phyloP scores from a whole-genome alignment of 805 yeast genomes.

The Candida ponderosae region DNA sequence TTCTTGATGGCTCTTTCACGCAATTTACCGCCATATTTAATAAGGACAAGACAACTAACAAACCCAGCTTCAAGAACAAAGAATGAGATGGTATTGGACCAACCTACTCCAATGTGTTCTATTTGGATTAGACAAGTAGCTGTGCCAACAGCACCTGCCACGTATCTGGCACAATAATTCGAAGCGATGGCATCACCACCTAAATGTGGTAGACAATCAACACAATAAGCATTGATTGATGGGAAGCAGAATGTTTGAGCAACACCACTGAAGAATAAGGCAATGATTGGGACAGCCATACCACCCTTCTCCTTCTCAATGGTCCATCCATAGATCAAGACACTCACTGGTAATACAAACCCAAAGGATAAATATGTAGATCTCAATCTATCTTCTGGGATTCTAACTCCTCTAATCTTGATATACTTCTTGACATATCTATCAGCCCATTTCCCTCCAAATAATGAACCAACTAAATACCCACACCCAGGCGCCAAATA shows the following conservation, averaged over 20 bases:
- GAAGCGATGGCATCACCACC: slow-evolving; percentile 50
- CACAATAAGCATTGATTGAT: slow-evolving; percentile 47
- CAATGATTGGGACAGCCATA: slow-evolving; percentile 43
- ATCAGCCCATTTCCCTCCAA: slow-evolving; percentile 51
- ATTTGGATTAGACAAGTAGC: slow-evolving; percentile 41
- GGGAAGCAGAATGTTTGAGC: slow-evolving; percentile 48
- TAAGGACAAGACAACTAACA: slow-evolving; percentile 23
- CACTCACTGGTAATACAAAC: slow-evolving; percentile 35
- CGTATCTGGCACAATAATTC: slow-evolving; percentile 41
- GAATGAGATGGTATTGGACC: slow-evolving; percentile 46
- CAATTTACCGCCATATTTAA: slow-evolving; percentile 32
- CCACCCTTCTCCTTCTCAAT: slow-evolving; percentile 44
- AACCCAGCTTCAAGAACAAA: slow-evolving; percentile 32
- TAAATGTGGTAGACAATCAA: slow-evolving; percentile 47
- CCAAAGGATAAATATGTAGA: slow-evolving; percentile 32
- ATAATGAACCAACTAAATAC: slow-evolving; percentile 37
- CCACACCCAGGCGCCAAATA: slow-evolving; percentile 55
- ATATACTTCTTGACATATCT: slow-evolving; percentile 35
- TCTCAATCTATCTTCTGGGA: slow-evolving; percentile 46
- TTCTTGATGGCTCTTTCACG: slow-evolving; percentile 17
- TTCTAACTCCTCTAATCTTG: slow-evolving; percentile 27
- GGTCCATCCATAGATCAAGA: slow-evolving; percentile 48
- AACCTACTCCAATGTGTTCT: slow-evolving; percentile 44
- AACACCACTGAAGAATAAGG: slow-evolving; percentile 39
- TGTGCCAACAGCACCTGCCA: slow-evolving; percentile 44